Percentiles rank a stretch among this genome's conserved stretches.
Conservation (phyloP, 768 basidiomycete genomes). For the Hebeloma cylindrosporum region DNA sequence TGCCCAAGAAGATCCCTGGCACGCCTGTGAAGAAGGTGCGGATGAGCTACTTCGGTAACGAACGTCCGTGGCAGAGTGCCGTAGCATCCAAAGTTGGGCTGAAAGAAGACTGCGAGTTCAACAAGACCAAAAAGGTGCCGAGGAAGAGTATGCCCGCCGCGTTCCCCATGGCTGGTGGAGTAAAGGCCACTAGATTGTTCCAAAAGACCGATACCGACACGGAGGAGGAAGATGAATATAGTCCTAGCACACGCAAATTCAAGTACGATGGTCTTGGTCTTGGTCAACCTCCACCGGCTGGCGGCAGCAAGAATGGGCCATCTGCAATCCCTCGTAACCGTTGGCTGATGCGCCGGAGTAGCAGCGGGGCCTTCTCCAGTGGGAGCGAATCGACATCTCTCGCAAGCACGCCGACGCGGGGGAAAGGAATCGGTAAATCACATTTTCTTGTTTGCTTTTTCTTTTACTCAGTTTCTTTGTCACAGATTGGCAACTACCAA, state of each 20-base stretch:
- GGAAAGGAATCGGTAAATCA: slow-evolving; percentile 47
- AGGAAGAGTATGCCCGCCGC: slow-evolving; percentile 78
- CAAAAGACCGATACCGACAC: slow-evolving; percentile 44
- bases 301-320: slow-evolving; percentile 21
- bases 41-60: slow-evolving; percentile 53
- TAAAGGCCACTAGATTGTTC: slow-evolving; percentile 14
- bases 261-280: slow-evolving; percentile 67
- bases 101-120: slow-evolving; percentile 45
- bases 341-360: slow-evolving; percentile 74
- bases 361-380: slow-evolving; percentile 80
- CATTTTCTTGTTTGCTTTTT: slow-evolving; percentile 8
- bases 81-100: slow-evolving; percentile 66
- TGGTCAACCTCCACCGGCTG: slow-evolving; percentile 33
- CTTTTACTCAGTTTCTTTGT: slow-evolving; percentile 11
- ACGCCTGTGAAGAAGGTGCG: slow-evolving; percentile 81
- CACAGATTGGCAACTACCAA: slow-evolving; percentile 60
- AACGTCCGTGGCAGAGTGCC: slow-evolving; percentile 81
- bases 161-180: slow-evolving; percentile 47
- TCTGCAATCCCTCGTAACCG: slow-evolving; percentile 44
- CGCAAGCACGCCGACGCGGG: slow-evolving; percentile 62
- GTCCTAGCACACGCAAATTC: slow-evolving; percentile 51
- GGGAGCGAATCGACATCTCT: slow-evolving; percentile 64
- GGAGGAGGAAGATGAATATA: slow-evolving; percentile 66
- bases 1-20: slow-evolving; percentile 67
- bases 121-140: slow-evolving; percentile 47